Evolutionary conservation across 768 basidiomycete species (phyloP).

Genomic region (Mycena galericulata): DNA sequence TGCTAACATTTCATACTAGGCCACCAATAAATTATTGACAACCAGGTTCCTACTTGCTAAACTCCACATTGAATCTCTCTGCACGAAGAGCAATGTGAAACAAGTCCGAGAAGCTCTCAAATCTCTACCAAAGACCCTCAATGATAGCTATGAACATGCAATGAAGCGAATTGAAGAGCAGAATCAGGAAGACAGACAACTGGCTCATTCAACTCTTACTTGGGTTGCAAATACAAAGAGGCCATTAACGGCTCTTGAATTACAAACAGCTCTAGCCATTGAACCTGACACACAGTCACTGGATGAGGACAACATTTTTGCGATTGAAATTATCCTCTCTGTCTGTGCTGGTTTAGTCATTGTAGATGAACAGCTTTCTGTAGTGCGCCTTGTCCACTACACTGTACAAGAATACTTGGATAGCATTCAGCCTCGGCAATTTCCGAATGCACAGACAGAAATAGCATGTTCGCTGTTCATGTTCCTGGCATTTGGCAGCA

Average conservation of each 20-base stretch:
- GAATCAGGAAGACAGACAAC: background rate
- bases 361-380: background rate
- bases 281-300: background rate
- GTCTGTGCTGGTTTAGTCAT: background rate
- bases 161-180: conserved; percentile 3
- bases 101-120: conserved; percentile 1
- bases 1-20: too few relatives aligned
- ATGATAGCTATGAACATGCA: background rate
- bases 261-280: background rate
- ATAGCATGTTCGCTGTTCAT: too few relatives aligned
- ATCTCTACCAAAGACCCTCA: background rate
- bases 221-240: conserved; percentile 9
- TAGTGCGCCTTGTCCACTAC: conserved; percentile 15
- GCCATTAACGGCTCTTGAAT: background rate
- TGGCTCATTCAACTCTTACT: background rate
- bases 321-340: conserved; percentile 3
- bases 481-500: too few relatives aligned
- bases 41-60: conserved; percentile 18
- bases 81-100: background rate
- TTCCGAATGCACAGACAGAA: background rate
- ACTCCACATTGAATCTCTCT: conserved; percentile 1
- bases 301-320: background rate
- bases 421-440: background rate
- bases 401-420: conserved; percentile 6
- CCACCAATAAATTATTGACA: background rate